Evolutionary conservation across 192 early-diverging fungal species (phyloP).

Genomic region (Umbelopsis vinacea): DNA sequence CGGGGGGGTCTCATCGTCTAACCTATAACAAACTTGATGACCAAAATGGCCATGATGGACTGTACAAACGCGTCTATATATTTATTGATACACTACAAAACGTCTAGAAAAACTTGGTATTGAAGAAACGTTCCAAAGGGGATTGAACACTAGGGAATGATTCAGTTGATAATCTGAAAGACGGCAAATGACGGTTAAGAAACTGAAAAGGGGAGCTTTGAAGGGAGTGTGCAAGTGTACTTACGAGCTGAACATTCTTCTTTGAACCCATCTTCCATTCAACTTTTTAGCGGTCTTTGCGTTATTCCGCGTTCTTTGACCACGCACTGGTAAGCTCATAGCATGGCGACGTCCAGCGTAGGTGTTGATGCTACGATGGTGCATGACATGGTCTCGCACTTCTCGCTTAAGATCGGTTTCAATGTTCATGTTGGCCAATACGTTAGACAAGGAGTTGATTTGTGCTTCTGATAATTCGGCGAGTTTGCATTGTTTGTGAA

Average conservation of each 20-base stretch:
- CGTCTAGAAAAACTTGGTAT: slow-evolving; percentile 24
- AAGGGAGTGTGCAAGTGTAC: neutral
- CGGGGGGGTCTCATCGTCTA: neutral
- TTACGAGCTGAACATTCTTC: slow-evolving; percentile 44
- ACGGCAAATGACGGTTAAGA: neutral
- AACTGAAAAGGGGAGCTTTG: neutral
- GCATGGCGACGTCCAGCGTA: slow-evolving; percentile 86
- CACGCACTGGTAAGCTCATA: slow-evolving; percentile 86
- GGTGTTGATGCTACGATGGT: slow-evolving; percentile 71
- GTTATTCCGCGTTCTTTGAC: slow-evolving; percentile 88
- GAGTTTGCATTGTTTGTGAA: slow-evolving; percentile 88
- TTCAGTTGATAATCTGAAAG: slow-evolving; percentile 12
- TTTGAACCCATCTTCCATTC: slow-evolving; percentile 68
- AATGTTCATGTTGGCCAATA: slow-evolving; percentile 88
- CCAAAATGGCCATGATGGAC: neutral
- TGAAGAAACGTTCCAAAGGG: slow-evolving; percentile 39
- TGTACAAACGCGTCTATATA: slow-evolving; percentile 21
- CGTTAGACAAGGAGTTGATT: slow-evolving; percentile 81
- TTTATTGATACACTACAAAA: slow-evolving; percentile 23
- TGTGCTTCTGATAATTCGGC: slow-evolving; percentile 86
- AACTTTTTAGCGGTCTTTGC: slow-evolving; percentile 84
- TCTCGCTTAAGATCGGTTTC: slow-evolving; percentile 79
- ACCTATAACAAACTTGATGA: neutral
- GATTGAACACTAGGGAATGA: slow-evolving; percentile 24
- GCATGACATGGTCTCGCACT: slow-evolving; percentile 71